Evolutionary conservation across 75 land plant species (phyloP).

Genomic region (Pseudotsuga menziesii): DNA sequence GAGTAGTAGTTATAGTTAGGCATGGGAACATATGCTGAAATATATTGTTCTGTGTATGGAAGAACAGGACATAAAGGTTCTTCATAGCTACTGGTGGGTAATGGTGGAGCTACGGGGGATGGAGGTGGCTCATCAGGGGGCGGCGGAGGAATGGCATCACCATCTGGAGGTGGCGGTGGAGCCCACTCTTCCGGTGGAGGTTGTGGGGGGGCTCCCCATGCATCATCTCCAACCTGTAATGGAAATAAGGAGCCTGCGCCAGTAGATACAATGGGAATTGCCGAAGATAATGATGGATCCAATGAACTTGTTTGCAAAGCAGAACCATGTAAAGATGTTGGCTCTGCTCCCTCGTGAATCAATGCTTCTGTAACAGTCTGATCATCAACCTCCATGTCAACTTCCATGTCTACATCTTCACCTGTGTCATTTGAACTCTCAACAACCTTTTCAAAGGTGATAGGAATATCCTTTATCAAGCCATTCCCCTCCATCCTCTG

Average conservation of each 20-base stretch:
- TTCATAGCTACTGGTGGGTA: background rate
- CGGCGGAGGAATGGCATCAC: slow-evolving; percentile 63
- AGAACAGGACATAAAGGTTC: slow-evolving; percentile 23
- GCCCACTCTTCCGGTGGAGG: slow-evolving; percentile 85
- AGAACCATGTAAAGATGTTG: slow-evolving; percentile 9
- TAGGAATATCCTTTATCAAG: background rate
- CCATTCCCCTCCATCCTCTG: background rate
- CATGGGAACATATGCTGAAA: slow-evolving; percentile 19
- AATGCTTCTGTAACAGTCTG: slow-evolving; percentile 14
- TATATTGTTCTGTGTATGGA: slow-evolving; percentile 28
- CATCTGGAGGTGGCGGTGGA: slow-evolving; percentile 91
- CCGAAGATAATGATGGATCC: slow-evolving; percentile 11
- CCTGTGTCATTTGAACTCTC: background rate
- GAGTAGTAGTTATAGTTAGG: slow-evolving; percentile 35
- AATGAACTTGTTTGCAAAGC: background rate
- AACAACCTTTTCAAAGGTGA: background rate
- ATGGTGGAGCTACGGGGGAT: slow-evolving; percentile 17
- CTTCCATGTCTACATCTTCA: slow-evolving; percentile 91
- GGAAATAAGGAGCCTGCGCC: background rate
- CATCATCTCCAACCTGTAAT: slow-evolving; percentile 7
- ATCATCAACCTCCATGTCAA: slow-evolving; percentile 96
- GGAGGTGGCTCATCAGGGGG: slow-evolving; percentile 64
- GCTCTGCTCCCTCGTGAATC: background rate
- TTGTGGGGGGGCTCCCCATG: slow-evolving; percentile 38
- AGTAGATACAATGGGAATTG: background rate